Conservation (phyloP, 1,139 yeast genomes). For the Hyphopichia khmerensis region DNA sequence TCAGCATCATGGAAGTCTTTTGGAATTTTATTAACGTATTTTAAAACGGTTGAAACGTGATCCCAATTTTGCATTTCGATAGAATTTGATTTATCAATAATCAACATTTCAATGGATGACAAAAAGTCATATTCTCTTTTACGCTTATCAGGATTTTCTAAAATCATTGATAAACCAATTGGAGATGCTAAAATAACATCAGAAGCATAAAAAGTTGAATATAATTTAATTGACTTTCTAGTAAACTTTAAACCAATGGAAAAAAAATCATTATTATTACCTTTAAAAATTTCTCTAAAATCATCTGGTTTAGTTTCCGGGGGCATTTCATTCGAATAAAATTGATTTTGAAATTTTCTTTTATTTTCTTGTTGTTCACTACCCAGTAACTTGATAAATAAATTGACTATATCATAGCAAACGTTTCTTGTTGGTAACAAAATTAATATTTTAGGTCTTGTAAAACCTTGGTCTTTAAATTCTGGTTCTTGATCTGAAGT, state of each 20-base stretch:
- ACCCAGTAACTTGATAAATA: conserved; percentile 63
- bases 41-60: conserved; percentile 70
- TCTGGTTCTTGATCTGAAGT: conserved; percentile 50
- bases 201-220: conserved; percentile 79
- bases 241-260: conserved; percentile 88
- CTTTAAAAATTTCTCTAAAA: conserved; percentile 75
- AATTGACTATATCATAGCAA: conserved; percentile 68
- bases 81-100: conserved; percentile 83
- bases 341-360: conserved; percentile 71
- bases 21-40: conserved; percentile 75
- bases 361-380: conserved; percentile 77
- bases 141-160: conserved; percentile 62
- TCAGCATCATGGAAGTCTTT: conserved; percentile 79
- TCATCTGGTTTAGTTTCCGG: conserved; percentile 75
- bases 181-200: conserved; percentile 93
- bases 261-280: conserved; percentile 90
- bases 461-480: conserved; percentile 89
- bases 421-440: conserved; percentile 82
- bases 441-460: conserved; percentile 85
- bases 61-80: conserved; percentile 94
- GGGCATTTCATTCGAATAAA: conserved; percentile 54
- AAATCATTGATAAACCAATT: conserved; percentile 78
- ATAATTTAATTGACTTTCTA: conserved; percentile 79
- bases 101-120: conserved; percentile 79
- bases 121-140: conserved; percentile 69